Evolutionary conservation across 2,329 filamentous ascomycete species (phyloP), one percentile per base, ranked within the genome.

Genomic region (Colletotrichum acutatum): DNA sequence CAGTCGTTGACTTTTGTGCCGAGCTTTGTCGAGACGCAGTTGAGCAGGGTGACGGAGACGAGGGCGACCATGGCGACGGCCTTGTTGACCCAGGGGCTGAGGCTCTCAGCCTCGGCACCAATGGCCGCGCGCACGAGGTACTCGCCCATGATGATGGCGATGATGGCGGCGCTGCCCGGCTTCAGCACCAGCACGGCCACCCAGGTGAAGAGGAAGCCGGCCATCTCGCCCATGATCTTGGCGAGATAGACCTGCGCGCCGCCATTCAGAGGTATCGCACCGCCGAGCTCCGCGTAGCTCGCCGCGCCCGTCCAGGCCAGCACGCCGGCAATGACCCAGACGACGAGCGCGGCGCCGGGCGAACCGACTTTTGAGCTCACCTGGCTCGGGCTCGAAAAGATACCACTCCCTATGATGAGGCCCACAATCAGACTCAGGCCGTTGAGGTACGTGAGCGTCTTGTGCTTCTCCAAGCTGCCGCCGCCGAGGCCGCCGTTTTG

Each of bases 141-240:
- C 83, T 99, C 97, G 56, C 97, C 97, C 87, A 98, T 98, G 79
- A 99, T 98, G 77, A 99, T 98, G 76, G 96, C 90, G 76, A 99
- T 95, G 80, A 99, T 99, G 74, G 97, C 97, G 11, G 95, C 92
- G 52, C 94, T 94, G 2, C 97, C 97, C 0, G 97, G 97, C 84
- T 98, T 98, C 74, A 99, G 86, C 14, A 99, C 97, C 73, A 97
- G 89, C 19, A 98, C 95, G 0, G 97, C 95, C 64, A 94, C 95
- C 97, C 97, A 99, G 2, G 95, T 97, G 82, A 98, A 99, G 42
- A 98, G 86, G 80, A 99, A 99, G 0, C 97, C 97, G 1, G 92
- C 90, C 78, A 98, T 86, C 83, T 99, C 97, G 66, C 96, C 96
- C 82, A 98, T 97, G 72, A 98, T 99, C 84, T 98, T 98, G 76